Base-by-base conservation (phyloP, 306 rosid species). In the Glycyrrhiza uralensis region DNA sequence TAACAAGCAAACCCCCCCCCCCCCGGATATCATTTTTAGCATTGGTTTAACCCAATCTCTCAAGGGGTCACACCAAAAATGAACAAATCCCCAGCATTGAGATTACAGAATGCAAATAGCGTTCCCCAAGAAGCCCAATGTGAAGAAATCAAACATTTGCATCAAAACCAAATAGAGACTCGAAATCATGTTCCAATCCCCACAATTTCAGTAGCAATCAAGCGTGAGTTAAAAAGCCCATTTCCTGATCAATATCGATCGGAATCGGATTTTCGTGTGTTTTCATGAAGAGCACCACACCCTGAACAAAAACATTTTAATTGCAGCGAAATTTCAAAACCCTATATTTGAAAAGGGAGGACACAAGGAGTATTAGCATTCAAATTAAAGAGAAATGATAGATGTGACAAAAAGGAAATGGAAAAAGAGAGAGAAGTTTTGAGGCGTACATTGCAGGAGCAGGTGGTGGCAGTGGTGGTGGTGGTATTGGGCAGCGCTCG, bases 381-480 rank as follows among this genome's bases (percentile, higher is more conserved):
- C 3, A 46, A 55, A 71, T 56, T 0, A 71, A 23, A 44, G 22
- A 72, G 0, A 66, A 8, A 71, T 0, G 12, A 29, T 6, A 41
- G 46, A 57, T 57, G 29, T 4, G 33, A 66, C 1, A 14, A 49
- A 33, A 6, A 36, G 70, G 50, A 55, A 62, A 46, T 6, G 33
- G 15, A 59, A 19, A 42, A 49, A 66, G 22, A 19, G 80, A 19
- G 57, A 57, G 24, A 62, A 75, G 39, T 1, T 32, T 45, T 19
- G 60, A 22, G 5, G 67, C 73, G 14, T 72, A 81, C 85, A 81
- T 81, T 50, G 76, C 55, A 33, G 36, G 19, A 6, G 1, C 60
- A 18, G 15, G 39, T 0, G 70, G 28, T 9, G 12, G 44, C 30
- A 60, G 77, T 32, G 63, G 3, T 2, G 28, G 15, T 18, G 46